Evolutionary conservation across 352 stramenopile species (phyloP).

Genomic region (Phytopythium aichiense): DNA sequence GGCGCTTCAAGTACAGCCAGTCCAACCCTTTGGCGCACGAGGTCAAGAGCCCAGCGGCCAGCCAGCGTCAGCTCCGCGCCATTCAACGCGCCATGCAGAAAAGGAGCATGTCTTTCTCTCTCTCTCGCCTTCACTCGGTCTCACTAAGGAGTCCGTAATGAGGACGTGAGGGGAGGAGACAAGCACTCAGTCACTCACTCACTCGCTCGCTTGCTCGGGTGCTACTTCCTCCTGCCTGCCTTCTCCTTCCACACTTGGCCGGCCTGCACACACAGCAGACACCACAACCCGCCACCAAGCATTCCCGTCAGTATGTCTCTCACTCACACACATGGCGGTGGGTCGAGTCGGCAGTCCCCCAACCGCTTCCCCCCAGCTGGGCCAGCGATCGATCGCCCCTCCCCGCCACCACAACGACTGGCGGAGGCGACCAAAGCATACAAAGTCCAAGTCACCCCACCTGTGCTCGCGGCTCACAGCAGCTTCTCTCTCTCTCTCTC

Average conservation of each 20-base stretch:
- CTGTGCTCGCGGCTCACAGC: background rate
- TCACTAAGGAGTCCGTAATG: background rate
- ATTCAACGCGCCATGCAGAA: conserved; percentile 37
- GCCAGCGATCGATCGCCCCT: background rate
- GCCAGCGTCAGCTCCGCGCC: conserved; percentile 35
- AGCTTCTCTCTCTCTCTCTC: background rate
- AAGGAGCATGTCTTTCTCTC: conserved; percentile 24
- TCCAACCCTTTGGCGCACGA: conserved; percentile 9
- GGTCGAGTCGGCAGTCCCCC: background rate
- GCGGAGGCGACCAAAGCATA: background rate
- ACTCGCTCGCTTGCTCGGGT: background rate
- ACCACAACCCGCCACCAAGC: conserved; percentile 1
- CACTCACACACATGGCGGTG: background rate
- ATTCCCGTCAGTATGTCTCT: background rate
- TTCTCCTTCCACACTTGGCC: background rate
- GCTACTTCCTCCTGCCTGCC: background rate
- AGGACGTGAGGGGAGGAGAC: background rate
- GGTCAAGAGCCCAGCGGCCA: conserved; percentile 10
- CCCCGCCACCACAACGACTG: background rate
- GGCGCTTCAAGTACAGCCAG: conserved; percentile 56
- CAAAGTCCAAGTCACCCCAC: background rate
- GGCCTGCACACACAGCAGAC: background rate
- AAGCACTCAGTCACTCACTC: no score
- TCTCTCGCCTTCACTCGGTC: background rate
- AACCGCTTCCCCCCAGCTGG: conserved; percentile 1